These are phyloP conservation scores for Pythium graminicola DNA, from an alignment of 352 stramenopile species.

Conservation along the genomic window DNA sequence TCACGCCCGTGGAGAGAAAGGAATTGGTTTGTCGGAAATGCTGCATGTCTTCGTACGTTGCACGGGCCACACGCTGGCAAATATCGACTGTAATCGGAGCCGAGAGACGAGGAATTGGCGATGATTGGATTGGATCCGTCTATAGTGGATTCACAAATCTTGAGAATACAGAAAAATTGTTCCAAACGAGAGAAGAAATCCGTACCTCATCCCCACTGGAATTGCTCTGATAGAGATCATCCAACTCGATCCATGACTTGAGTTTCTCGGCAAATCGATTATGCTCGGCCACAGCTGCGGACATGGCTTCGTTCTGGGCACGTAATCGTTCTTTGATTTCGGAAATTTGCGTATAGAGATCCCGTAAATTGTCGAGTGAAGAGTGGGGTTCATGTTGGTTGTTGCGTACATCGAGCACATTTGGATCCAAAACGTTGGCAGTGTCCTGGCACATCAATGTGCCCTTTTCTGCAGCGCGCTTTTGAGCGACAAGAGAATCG, in stretches of 20 bases:
- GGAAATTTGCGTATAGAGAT: conserved; percentile 12
- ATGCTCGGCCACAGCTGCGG: conserved; percentile 15
- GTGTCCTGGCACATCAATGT: not conserved
- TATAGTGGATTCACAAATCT: too few relatives aligned
- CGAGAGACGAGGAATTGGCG: not conserved
- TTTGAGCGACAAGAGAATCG: not conserved
- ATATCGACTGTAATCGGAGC: too few relatives aligned
- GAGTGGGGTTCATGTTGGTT: not conserved
- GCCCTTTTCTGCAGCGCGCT: not conserved
- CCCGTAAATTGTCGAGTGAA: not conserved
- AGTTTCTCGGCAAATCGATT: conserved; percentile 5
- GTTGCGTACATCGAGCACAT: not conserved
- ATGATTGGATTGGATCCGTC: not conserved
- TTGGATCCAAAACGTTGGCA: conserved; percentile 4
- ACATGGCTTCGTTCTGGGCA: conserved; percentile 19
- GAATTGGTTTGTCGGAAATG: conserved; percentile 11
- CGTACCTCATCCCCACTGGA: conserved; percentile 16
- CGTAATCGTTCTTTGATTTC: conserved; percentile 14
- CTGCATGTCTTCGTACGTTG: conserved; percentile 14
- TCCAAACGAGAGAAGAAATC: not conserved
- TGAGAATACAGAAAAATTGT: not conserved
- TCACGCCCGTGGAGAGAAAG: conserved; percentile 25
- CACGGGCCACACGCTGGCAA: conserved; percentile 6
- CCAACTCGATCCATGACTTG: conserved; percentile 12
- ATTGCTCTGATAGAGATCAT: not conserved